Base-by-base conservation (phyloP, 2,329 filamentous ascomycete species). In the Didymella keratinophila region DNA sequence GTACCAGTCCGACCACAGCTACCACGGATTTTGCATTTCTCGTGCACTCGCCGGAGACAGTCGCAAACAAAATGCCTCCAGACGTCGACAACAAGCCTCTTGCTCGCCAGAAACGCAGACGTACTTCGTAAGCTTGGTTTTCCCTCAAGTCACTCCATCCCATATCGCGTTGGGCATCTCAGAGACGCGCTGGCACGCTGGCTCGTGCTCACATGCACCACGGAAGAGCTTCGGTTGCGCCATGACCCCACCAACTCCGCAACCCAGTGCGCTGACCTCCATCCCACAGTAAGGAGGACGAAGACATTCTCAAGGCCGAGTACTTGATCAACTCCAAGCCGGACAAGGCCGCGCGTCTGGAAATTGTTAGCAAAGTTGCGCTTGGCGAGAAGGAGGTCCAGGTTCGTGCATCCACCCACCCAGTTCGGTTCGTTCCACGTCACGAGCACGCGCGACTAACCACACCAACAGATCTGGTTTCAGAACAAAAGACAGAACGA, bases 301-400 rank as follows among this genome's bases (percentile, higher is more conserved):
- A 97, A 80, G 86, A 89, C 51, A 86, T 96, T 52, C 87, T 97
- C 60, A 94, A 97, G 78, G 85, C 90, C 34, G 92, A 94, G 58
- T 97, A 96, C 74, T 84, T 86, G 68, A 85, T 83, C 62, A 96
- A 97, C 76, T 87, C 92, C 7, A 97, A 97, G 78, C 94, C 94
- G 32, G 93, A 97, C 80, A 97, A 96, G 79, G 85, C 88, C 55
- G 90, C 92, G 77, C 91, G 94, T 79, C 84, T 91, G 45, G 88
- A 89, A 58, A 93, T 98, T 64, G 92, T 96, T 60, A 86, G 87
- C 78, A 90, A 88, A 78, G 93, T 97, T 61, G 90, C 91, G 23
- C 84, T 98, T 63, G 94, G 91, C 66, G 93, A 97, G 80, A 97
- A 97, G 78, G 93, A 97, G 81, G 92, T 97, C 36, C 94, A 97